Conservation (phyloP, 2,329 filamentous ascomycete species). For the Penicillium sp. region DNA sequence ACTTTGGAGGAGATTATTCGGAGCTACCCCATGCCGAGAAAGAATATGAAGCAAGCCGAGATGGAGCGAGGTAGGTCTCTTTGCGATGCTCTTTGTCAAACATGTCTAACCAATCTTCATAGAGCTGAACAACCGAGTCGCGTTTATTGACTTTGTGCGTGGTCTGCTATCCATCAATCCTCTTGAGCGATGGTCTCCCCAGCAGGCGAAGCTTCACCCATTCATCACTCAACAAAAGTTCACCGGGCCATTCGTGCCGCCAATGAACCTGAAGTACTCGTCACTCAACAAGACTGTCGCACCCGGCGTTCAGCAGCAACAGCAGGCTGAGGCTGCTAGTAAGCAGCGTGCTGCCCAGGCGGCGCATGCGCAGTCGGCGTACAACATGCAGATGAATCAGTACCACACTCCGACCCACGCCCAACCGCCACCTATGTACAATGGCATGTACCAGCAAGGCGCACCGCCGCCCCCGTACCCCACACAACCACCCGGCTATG, state of each 20-base stretch:
- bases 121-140: conserved; percentile 98
- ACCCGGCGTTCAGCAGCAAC: conserved; percentile 90
- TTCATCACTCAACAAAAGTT: conserved; percentile 99
- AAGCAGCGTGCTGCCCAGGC: conserved; percentile 74
- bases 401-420: conserved; percentile 50
- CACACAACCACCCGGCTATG: conserved; percentile 67
- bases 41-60: conserved; percentile 98
- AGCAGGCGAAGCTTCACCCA: conserved; percentile 93
- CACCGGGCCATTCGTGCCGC: conserved; percentile 91
- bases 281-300: conserved; percentile 83
- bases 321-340: conserved; percentile 89
- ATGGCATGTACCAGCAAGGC: conserved; percentile 71
- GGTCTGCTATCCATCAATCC: conserved; percentile 93
- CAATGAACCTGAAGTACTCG: conserved; percentile 91
- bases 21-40: conserved; percentile 95
- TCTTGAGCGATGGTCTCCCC: conserved; percentile 93
- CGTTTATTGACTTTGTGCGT: conserved; percentile 97
- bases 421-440: conserved; percentile 68
- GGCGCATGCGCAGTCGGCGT: conserved; percentile 69
- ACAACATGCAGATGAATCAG: conserved; percentile 61
- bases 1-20: conserved; percentile 96
- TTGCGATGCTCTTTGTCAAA: conserved; percentile 1
- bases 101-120: conserved; percentile 21
- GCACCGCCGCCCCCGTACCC: conserved; percentile 79
- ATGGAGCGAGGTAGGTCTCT: conserved; percentile 80